Base-by-base conservation (phyloP, 768 basidiomycete genomes). In the Auricularia sp. region DNA sequence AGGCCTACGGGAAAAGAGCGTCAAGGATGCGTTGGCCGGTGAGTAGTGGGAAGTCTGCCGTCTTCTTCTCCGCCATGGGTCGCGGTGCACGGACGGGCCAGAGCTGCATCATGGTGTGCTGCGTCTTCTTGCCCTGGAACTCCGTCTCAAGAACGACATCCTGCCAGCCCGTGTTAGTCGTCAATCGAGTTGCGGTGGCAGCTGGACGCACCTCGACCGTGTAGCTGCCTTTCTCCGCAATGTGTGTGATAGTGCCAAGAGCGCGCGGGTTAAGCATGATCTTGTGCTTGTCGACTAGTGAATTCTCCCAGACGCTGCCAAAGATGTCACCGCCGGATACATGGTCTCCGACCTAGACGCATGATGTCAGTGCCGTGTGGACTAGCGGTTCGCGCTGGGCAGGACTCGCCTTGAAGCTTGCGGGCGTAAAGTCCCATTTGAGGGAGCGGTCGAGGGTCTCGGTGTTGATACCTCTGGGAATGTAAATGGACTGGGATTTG, bases 51-150 rank as follows among this genome's bases (percentile, higher is more conserved):
- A 86, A 84, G 75, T 96, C 85, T 65, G 96, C 95, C 3, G 90
- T 95, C 71, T 90, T 84, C 77, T 98, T 98, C 79, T 98, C 92
- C n/a, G 91, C 80, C 34, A 94, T 90, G 11, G 97, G 97, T 64
- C 97, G 86, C 62, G 97, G 94, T 21, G 96, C 97, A 72, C 97
- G 92, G 67, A 99, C 97, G 69, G 97, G 97, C 97, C 97, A 99
- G 37, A 96, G 80, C 73, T 99, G 97, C 92, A 97, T 91, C 85
- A 99, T 87, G 18, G 90, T 88, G 75, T 98, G 96, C 71, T 94
- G 83, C 14, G 94, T 90, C 45, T 81, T 88, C 79, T 94, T 94
- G 69, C 96, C 97, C 68, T 98, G 87, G 72, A 99, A 98, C 73
- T 98, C 97, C 6, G 96, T 98, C 77, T 99, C 97, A 61, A 98